These are phyloP conservation scores for Chlorella variabilis DNA, from an alignment of 163 green algal genomes.

Conservation along the genomic window DNA sequence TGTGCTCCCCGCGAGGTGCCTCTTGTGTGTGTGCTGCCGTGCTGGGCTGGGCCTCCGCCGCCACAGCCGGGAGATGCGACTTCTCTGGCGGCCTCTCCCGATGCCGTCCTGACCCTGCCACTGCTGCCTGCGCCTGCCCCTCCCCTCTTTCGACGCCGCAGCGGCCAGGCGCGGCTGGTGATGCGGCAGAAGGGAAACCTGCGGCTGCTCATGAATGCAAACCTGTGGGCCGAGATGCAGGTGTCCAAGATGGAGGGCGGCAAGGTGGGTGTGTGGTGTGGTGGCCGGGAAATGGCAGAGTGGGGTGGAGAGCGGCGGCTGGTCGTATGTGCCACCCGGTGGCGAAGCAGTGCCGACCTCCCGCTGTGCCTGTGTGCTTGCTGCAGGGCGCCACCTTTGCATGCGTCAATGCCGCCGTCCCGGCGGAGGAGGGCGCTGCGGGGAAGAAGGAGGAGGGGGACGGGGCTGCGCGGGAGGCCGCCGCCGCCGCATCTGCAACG, in stretches of 20 bases:
- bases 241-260: slow-evolving; percentile 80
- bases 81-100: no score
- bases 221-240: slow-evolving; percentile 81
- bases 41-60: no score
- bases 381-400: slow-evolving; percentile 70
- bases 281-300: no score
- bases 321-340: no score
- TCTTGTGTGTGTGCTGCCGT: no score
- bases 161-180: slow-evolving; percentile 67
- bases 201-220: slow-evolving; percentile 89
- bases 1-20: background rate
- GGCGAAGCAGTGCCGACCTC: no score
- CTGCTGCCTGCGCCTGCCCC: no score
- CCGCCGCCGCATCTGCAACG: background rate
- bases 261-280: slow-evolving; percentile 48
- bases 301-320: no score
- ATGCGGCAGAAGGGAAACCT: slow-evolving; percentile 90
- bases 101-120: no score
- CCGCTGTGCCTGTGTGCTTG: background rate
- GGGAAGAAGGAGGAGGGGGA: slow-evolving; percentile 12
- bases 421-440: slow-evolving; percentile 3
- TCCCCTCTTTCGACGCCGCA: background rate
- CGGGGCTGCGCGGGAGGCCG: background rate
- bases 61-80: no score
- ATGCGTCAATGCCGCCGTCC: slow-evolving; percentile 62